Conservation (phyloP, 148 eudicot genomes). For the Rhododendron kiyosumense region DNA sequence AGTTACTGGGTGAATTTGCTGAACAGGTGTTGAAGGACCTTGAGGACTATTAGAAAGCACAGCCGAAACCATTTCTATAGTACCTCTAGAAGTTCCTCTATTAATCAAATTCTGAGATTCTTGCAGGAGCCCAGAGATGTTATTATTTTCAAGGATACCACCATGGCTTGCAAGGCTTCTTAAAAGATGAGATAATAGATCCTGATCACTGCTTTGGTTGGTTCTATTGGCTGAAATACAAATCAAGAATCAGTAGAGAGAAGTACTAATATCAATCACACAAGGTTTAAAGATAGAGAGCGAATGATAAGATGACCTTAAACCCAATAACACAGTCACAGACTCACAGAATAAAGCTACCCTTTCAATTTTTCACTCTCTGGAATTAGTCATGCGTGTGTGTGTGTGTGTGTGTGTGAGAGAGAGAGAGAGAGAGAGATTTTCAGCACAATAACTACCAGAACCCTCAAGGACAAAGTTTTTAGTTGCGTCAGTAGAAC, state of each 20-base stretch:
- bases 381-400: neutral
- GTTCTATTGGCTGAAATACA: conserved; percentile 1
- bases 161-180: conserved; percentile 1
- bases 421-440: neutral
- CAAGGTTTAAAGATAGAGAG: neutral
- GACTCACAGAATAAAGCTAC: neutral
- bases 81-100: neutral
- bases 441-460: neutral
- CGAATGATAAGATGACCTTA: neutral
- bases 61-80: neutral
- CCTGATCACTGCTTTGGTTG: conserved; percentile 6
- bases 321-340: neutral
- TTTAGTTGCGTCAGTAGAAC: neutral
- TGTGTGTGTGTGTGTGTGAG: too few relatives aligned
- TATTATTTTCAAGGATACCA: neutral
- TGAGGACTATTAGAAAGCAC: conserved; percentile 8
- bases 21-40: conserved; percentile 28
- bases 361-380: neutral
- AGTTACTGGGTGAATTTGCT: conserved; percentile 23
- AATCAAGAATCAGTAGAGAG: neutral
- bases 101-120: conserved; percentile 8
- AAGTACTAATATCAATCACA: neutral
- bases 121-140: conserved; percentile 9
- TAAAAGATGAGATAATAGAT: conserved; percentile 6
- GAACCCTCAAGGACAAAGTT: neutral